Evolutionary conservation across 2,329 filamentous ascomycete species (phyloP).

Genomic region (Pseudopithomyces maydicus): DNA sequence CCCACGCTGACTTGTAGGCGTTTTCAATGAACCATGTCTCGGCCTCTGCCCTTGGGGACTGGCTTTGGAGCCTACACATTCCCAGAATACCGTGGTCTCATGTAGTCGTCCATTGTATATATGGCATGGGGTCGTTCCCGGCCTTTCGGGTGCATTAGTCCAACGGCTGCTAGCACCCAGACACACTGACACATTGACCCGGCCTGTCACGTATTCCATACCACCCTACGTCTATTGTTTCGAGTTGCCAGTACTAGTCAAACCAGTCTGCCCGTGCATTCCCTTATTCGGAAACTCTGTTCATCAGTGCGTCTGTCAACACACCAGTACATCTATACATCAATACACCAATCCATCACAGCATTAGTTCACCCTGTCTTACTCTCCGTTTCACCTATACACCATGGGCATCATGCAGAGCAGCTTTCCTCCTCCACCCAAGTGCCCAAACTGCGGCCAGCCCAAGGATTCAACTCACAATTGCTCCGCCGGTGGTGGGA

Average conservation of each 20-base stretch:
- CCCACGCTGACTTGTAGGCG: conserved; percentile 1
- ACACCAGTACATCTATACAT: neutral
- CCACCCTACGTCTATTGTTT: neutral
- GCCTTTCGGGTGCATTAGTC: neutral
- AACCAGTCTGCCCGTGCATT: neutral
- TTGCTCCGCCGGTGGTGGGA: conserved; percentile 17
- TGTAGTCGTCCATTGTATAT: conserved; percentile 6
- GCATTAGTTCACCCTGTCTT: neutral
- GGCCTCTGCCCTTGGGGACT: neutral
- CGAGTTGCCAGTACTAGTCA: neutral
- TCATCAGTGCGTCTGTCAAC: neutral
- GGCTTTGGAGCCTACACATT: neutral
- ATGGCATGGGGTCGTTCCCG: neutral
- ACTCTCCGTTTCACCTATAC: neutral
- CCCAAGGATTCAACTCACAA: conserved; percentile 12
- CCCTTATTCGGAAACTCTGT: too few species aligned
- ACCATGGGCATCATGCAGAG: conserved; percentile 26
- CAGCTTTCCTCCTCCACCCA: conserved; percentile 25
- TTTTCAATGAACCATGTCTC: conserved; percentile 6
- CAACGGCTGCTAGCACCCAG: neutral
- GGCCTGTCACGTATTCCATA: neutral
- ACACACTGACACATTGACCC: neutral
- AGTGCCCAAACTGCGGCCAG: conserved; percentile 22
- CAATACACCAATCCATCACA: neutral
- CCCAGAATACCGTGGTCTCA: neutral